These are phyloP conservation scores for Antitrichia curtipendula DNA, from an alignment of 225 moss, liverwort and hornwort species.

Conservation along the genomic window DNA sequence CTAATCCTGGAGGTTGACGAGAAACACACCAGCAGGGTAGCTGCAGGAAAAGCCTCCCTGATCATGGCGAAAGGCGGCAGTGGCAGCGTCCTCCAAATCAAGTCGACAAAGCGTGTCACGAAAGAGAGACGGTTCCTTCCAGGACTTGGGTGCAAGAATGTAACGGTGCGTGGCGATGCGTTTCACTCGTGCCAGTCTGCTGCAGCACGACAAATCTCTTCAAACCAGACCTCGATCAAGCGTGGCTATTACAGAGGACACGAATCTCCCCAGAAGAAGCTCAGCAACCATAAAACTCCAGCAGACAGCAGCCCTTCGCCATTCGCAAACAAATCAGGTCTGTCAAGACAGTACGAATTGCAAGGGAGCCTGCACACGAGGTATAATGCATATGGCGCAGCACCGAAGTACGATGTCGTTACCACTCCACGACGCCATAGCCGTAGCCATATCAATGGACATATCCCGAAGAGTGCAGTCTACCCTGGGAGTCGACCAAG, in stretches of 20 bases:
- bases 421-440: not conserved
- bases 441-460: not conserved
- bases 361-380: not conserved
- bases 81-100: constrained; percentile 6
- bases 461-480: not conserved
- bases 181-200: not conserved
- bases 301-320: not conserved
- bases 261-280: not conserved
- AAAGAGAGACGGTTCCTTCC: not conserved
- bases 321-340: not conserved
- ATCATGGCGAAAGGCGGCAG: not conserved
- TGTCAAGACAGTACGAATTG: not conserved
- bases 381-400: not conserved
- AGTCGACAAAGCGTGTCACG: not conserved
- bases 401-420: not conserved
- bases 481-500: not conserved
- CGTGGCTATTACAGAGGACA: not conserved
- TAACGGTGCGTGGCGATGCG: not conserved
- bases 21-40: constrained; percentile 16
- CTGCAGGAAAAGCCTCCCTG: constrained; percentile 9
- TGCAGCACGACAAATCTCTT: not conserved
- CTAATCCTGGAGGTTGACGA: constrained; percentile 23
- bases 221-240: not conserved
- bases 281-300: not conserved
- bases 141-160: constrained; percentile 1